A percentile compares a stretch with the other conserved stretches of the same genome.
phyloP scores from a whole-genome alignment of 176 grass and related monocot genomes.

The Melocanna baccifera region DNA sequence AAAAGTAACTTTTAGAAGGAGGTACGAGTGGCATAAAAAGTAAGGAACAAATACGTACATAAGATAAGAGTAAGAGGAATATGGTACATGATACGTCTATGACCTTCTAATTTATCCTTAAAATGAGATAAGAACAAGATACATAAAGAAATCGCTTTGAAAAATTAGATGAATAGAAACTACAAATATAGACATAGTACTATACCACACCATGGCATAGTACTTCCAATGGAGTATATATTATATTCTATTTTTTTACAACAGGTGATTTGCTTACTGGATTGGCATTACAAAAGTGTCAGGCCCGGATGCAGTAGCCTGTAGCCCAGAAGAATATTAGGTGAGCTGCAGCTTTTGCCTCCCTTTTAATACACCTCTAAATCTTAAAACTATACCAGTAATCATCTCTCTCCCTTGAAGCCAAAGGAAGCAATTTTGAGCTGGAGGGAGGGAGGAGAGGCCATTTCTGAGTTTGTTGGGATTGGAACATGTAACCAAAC shows the following conservation, averaged over 20 bases:
- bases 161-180: too few species aligned
- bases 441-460: conserved; percentile 25
- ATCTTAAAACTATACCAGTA: neutral
- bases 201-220: too few species aligned
- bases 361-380: conserved; percentile 13
- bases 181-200: too few species aligned
- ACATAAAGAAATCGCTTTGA: fast-evolving
- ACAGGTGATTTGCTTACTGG: neutral
- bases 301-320: neutral
- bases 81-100: too few species aligned
- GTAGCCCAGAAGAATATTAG: conserved; percentile 37
- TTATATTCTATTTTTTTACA: neutral
- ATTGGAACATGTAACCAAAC: conserved; percentile 53
- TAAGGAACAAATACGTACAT: too few species aligned
- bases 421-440: conserved; percentile 38
- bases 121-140: too few species aligned
- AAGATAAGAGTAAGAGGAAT: too few species aligned
- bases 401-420: conserved; percentile 19
- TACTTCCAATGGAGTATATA: neutral
- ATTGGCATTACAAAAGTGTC: neutral
- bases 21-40: too few species aligned
- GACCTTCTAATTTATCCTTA: too few species aligned
- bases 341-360: conserved; percentile 45
- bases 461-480: conserved; percentile 43
- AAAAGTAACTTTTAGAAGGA: too few species aligned